Percentiles rank a stretch among this genome's conserved stretches.
These are phyloP conservation scores for Pyrenula massariospora DNA, from an alignment of 495 filamentous ascomycete genomes.

Conservation along the genomic window DNA sequence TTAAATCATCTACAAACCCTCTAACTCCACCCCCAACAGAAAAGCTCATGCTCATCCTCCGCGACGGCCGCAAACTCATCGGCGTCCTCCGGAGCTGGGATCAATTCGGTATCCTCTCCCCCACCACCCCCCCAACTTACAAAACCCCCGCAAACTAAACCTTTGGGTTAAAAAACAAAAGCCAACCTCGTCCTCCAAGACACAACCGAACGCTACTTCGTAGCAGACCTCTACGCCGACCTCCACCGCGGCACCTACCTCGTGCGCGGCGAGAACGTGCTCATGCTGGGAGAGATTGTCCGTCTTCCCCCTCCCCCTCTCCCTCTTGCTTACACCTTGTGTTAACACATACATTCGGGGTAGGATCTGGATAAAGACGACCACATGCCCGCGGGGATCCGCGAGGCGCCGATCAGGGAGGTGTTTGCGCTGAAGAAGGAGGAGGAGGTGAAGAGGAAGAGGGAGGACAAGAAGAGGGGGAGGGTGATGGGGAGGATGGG, in stretches of 20 bases:
- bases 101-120: constrained; percentile 66
- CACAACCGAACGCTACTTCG: constrained; percentile 77
- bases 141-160: constrained; percentile 10
- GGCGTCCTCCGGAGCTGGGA: constrained; percentile 94
- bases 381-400: constrained; percentile 59
- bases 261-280: constrained; percentile 86
- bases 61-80: constrained; percentile 87
- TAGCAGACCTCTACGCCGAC: constrained; percentile 62
- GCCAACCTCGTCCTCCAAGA: constrained; percentile 91
- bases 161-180: constrained; percentile 26
- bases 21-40: constrained; percentile 38
- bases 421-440: constrained; percentile 64
- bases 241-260: constrained; percentile 73
- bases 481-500: constrained; percentile 61
- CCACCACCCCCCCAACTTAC: constrained; percentile 1
- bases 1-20: background rate
- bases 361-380: constrained; percentile 91
- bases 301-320: constrained; percentile 7
- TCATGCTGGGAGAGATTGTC: constrained; percentile 85
- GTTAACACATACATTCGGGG: constrained; percentile 2
- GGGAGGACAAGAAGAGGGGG: constrained; percentile 54
- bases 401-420: constrained; percentile 52
- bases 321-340: constrained; percentile 1
- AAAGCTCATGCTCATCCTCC: constrained; percentile 79
- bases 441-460: constrained; percentile 54